A percentile compares a stretch with the other conserved stretches of the same genome.
Conservation (phyloP, 2,329 filamentous ascomycete species). For the Hymenoscyphus infarciens region DNA sequence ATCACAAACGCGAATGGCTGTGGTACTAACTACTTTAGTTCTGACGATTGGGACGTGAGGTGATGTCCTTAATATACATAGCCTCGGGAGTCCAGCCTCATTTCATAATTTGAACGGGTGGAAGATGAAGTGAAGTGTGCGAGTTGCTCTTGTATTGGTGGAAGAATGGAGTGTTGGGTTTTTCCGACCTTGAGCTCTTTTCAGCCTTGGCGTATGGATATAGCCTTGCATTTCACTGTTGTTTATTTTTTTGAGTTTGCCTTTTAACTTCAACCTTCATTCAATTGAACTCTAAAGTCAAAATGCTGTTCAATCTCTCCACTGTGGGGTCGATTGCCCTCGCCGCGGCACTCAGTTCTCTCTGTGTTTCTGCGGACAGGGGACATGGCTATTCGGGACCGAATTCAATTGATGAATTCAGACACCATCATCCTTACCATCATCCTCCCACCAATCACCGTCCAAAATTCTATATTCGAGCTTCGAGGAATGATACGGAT, state of each 20-base stretch:
- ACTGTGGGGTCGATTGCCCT: not conserved
- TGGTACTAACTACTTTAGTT: not conserved
- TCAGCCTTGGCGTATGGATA: not conserved
- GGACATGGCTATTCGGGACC: conserved; percentile 14
- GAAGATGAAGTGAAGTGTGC: not conserved
- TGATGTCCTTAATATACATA: not conserved
- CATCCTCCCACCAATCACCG: conserved; percentile 31
- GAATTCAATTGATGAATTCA: conserved; percentile 34
- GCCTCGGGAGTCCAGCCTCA: not conserved
- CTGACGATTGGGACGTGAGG: not conserved
- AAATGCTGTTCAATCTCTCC: not conserved
- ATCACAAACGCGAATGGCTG: not conserved
- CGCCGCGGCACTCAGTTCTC: not conserved
- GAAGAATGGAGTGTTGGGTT: not conserved
- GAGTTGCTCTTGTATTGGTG: not conserved
- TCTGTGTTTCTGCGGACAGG: not conserved
- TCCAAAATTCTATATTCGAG: conserved; percentile 48
- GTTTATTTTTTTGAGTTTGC: not conserved
- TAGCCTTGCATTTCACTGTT: not conserved
- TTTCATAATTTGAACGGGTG: not conserved
- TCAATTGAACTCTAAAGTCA: not conserved
- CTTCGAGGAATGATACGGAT: conserved; percentile 51
- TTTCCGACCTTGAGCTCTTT: not conserved
- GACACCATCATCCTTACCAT: conserved; percentile 39
- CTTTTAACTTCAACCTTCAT: not conserved